These are phyloP conservation scores for Straminergon stramineum DNA, from an alignment of 225 moss, liverwort and hornwort genomes.

Conservation along the genomic window DNA sequence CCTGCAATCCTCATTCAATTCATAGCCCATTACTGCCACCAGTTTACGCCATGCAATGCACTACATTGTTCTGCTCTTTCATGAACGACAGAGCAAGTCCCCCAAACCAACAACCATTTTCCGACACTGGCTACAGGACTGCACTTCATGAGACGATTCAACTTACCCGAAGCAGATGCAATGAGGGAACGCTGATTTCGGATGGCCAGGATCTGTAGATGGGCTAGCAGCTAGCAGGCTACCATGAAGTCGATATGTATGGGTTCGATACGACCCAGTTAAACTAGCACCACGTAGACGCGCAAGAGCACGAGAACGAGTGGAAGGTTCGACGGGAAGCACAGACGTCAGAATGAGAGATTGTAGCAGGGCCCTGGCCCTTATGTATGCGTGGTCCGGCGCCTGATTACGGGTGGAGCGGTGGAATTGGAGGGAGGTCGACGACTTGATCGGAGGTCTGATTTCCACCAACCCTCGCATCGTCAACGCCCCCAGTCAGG, in stretches of 20 bases:
- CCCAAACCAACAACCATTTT: neutral
- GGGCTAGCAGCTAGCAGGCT: neutral
- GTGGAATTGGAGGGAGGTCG: neutral
- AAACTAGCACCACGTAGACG: neutral
- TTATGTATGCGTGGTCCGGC: neutral
- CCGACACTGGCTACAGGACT: neutral
- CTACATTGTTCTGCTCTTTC: neutral
- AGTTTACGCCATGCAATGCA: neutral
- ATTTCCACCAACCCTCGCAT: constrained; percentile 1
- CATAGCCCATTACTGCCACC: neutral
- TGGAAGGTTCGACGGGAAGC: neutral
- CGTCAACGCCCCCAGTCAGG: constrained; percentile 5
- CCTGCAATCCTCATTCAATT: neutral
- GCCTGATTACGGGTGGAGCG: neutral
- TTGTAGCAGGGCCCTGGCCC: neutral
- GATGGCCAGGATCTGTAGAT: neutral
- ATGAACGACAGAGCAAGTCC: neutral
- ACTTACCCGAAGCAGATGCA: neutral
- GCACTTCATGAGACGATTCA: neutral
- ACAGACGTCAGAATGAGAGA: neutral
- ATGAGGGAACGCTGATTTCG: neutral
- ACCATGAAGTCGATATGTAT: neutral
- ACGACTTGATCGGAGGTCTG: neutral
- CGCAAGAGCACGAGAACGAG: neutral
- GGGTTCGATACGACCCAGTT: neutral